phyloP scores from a whole-genome alignment of 148 eudicot genomes.

The Beta vulgaris region DNA sequence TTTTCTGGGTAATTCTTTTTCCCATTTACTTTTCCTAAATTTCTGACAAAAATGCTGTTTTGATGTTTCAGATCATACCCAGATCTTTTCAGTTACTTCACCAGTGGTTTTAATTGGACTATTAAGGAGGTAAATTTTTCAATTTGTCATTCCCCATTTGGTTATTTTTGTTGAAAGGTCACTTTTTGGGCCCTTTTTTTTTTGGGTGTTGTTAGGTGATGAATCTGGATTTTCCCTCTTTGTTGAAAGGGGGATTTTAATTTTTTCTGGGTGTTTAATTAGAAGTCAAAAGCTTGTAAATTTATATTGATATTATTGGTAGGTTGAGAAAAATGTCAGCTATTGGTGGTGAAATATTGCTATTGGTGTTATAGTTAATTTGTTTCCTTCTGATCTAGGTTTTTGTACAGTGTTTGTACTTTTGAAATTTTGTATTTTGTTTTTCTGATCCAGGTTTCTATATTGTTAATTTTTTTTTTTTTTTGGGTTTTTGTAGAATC shows the following conservation, averaged over 20 bases:
- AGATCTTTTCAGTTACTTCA: conserved; percentile 43
- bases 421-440: background rate
- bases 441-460: background rate
- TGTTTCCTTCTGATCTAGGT: conserved; percentile 19
- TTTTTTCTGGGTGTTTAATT: conserved; percentile 25
- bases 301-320: conserved; percentile 12
- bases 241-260: conserved; percentile 3
- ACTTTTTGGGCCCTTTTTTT: conserved; percentile 6
- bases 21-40: background rate
- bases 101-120: conserved; percentile 24
- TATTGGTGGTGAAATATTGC: background rate
- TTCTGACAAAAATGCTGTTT: conserved; percentile 37
- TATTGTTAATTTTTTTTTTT: background rate
- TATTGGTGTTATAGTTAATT: background rate
- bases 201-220: background rate
- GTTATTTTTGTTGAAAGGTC: conserved; percentile 13
- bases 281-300: conserved; percentile 13
- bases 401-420: conserved; percentile 9
- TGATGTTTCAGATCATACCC: conserved; percentile 57
- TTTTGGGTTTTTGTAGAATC: conserved; percentile 13
- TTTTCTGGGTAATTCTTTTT: background rate
- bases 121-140: conserved; percentile 23
- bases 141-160: conserved; percentile 16
- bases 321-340: background rate
- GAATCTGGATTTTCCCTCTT: background rate